Evolutionary conservation across 2,329 filamentous ascomycete species (phyloP), one percentile per base, ranked within the genome.

Genomic region (Xylaria digitata): DNA sequence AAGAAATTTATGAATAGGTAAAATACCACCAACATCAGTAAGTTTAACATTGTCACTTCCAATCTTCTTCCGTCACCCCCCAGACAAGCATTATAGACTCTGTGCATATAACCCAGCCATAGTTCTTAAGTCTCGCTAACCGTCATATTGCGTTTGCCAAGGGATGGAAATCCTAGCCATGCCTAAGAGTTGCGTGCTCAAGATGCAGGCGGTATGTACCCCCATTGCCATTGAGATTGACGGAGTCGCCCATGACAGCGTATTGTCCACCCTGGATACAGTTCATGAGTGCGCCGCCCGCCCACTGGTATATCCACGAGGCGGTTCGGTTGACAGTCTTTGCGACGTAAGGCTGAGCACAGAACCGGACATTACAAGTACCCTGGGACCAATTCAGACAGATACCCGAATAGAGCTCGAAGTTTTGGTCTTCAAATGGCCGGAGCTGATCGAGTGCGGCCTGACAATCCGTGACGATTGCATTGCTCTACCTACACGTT

Each of bases 171-270:
- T 8, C 6, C 46, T 11, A 58, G 26, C 59, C 53, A 52, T 68
- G 53, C 53, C 45, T 66, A 5, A 52, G 58, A 4, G 23, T 53
- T 34, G 40, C 43, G 8, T 65, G 67, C 58, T 71, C 73, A 8
- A 76, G 52, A 66, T 74, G 70, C 2, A 76, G 63, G 45, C 75
- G 71, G 46, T 76, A 76, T 6, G 72, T 75, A 15, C 75, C 75
- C 3, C 63, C 65, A 15, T 73, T 70, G 46, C 75, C 70, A 55
- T 76, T 75, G 55, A 76, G 74, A 64, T 76, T 73, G 3, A 60
- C 21, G 52, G 72, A 65, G 65, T 76, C 75, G 3, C 70, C 67
- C 66, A 75, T 72, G 37, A 76, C 48, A 8, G 73, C 73, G 60
- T 71, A 71, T 21, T 72, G 68, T 3, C 73, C 74, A 13, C 57